phyloP scores from a whole-genome alignment of 2,329 filamentous ascomycete genomes.

The Fusarium bulbicola region DNA sequence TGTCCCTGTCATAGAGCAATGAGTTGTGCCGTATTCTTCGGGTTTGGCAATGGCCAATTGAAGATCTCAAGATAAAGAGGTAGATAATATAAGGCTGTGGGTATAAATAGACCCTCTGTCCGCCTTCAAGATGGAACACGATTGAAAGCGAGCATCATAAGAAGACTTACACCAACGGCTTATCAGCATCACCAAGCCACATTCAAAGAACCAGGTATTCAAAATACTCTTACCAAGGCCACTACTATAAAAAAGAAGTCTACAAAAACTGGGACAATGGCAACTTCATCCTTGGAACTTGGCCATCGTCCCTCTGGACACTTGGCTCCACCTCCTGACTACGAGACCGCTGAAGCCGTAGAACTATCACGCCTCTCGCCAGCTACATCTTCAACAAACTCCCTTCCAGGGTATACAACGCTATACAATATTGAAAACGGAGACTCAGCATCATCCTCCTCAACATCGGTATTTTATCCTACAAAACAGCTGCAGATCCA shows the following conservation, averaged over 20 bases:
- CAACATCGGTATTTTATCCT: constrained; percentile 49
- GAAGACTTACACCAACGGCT: background rate
- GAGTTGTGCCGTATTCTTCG: constrained; percentile 29
- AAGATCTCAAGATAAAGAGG: background rate
- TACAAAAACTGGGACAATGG: background rate
- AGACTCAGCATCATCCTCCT: constrained; percentile 1
- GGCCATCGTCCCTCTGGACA: constrained; percentile 16
- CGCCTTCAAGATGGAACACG: background rate
- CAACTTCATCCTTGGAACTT: background rate
- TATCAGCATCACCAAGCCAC: background rate
- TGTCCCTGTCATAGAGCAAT: background rate
- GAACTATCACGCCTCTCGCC: constrained; percentile 41
- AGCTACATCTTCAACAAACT: constrained; percentile 40
- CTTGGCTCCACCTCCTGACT: constrained; percentile 43
- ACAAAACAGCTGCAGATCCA: constrained; percentile 60
- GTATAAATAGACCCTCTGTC: constrained; percentile 13
- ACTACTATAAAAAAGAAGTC: constrained; percentile 10
- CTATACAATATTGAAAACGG: background rate
- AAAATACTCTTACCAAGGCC: background rate
- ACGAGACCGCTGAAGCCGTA: constrained; percentile 34
- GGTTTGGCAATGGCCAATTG: constrained; percentile 1
- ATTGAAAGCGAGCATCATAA: background rate
- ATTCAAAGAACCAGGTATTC: background rate
- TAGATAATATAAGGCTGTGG: background rate
- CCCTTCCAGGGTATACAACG: constrained; percentile 42